A percentile compares a stretch with the other conserved stretches of the same genome.
These are phyloP conservation scores for Volvariella surrecta DNA, from an alignment of 1,284 basidiomycete species.

Conservation along the genomic window DNA sequence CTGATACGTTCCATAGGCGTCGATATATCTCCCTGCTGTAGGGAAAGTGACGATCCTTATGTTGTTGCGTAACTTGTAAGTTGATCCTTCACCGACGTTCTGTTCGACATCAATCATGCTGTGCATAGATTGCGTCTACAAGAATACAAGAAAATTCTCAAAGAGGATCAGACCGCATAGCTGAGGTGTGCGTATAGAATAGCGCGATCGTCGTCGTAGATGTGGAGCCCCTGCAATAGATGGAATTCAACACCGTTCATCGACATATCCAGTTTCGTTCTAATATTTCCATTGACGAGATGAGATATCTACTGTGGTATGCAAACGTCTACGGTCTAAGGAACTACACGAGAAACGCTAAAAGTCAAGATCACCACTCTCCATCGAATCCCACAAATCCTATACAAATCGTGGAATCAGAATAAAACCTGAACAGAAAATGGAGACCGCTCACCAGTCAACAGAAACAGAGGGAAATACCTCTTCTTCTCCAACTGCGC, in stretches of 20 bases:
- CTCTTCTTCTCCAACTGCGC: slow-evolving; percentile 72
- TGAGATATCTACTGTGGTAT: too few relatives aligned
- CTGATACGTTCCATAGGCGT: slow-evolving; percentile 48
- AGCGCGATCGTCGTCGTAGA: too few relatives aligned
- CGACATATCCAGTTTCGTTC: too few relatives aligned
- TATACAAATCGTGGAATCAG: slow-evolving; percentile 15
- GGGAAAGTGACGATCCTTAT: slow-evolving; percentile 97
- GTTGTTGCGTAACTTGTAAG: slow-evolving; percentile 89
- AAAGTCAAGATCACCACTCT: slow-evolving; percentile 48
- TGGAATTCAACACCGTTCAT: too few relatives aligned
- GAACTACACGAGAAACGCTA: too few relatives aligned
- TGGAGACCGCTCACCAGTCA: slow-evolving; percentile 46
- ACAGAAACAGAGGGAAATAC: slow-evolving; percentile 70
- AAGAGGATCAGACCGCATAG: too few relatives aligned
- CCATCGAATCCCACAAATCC: slow-evolving; percentile 81
- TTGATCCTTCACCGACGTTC: slow-evolving; percentile 11
- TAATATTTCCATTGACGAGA: too few relatives aligned
- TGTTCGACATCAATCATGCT: slow-evolving; percentile 5
- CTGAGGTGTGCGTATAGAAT: too few relatives aligned
- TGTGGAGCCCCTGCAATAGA: too few relatives aligned
- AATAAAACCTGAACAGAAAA: slow-evolving; percentile 3
- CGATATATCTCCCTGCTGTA: slow-evolving; percentile 87
- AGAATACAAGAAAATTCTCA: slow-evolving; percentile 38
- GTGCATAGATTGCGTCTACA: slow-evolving; percentile 58
- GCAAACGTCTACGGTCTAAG: too few relatives aligned